Evolutionary conservation across 208 protist species (phyloP).

Genomic region (Trypanosoma platydactyli): DNA sequence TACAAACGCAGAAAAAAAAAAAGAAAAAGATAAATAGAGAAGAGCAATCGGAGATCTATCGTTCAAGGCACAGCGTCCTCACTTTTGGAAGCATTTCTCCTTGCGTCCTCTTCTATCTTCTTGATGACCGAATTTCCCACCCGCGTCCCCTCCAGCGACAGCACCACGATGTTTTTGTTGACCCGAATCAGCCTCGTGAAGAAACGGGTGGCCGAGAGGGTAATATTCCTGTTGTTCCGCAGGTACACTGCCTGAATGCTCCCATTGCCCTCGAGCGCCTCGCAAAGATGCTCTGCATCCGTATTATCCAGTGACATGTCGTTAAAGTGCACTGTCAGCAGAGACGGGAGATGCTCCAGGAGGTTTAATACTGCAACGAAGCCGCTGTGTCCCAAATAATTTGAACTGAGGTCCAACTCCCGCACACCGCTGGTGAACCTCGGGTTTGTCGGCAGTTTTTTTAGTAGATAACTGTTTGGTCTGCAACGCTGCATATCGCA

Average conservation of each 20-base stretch:
- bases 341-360: constrained; percentile 65
- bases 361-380: constrained; percentile 83
- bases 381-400: constrained; percentile 88
- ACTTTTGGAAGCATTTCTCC: constrained; percentile 20
- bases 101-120: constrained; percentile 52
- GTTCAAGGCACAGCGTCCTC: not conserved
- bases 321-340: constrained; percentile 76
- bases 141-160: constrained; percentile 67
- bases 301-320: constrained; percentile 87
- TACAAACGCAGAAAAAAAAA: constrained; percentile 1
- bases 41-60: not conserved
- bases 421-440: constrained; percentile 66
- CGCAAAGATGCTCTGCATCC: constrained; percentile 78
- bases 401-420: constrained; percentile 86
- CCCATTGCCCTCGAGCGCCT: constrained; percentile 46
- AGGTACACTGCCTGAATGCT: constrained; percentile 60
- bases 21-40: not conserved
- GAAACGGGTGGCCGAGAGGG: constrained; percentile 68
- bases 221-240: constrained; percentile 82
- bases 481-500: constrained; percentile 79
- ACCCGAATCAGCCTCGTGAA: constrained; percentile 68
- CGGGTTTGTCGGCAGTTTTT: constrained; percentile 78
- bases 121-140: constrained; percentile 59
- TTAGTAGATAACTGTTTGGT: constrained; percentile 88
- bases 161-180: constrained; percentile 54